phyloP scores from a whole-genome alignment of 129 eudicot genomes.

The Pulicaria dysenterica region DNA sequence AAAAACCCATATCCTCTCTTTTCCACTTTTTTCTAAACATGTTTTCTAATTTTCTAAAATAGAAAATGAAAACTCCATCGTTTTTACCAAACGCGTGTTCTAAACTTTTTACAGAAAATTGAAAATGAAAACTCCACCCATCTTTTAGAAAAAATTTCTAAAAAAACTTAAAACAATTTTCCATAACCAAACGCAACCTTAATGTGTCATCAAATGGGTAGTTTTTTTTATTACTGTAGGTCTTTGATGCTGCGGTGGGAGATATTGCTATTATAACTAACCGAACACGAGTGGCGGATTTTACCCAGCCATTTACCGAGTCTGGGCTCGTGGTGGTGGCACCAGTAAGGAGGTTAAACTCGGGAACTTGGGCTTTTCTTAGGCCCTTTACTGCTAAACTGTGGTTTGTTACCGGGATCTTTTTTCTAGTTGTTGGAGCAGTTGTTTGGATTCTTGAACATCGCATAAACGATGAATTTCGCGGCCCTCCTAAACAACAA shows the following conservation, averaged over 20 bases:
- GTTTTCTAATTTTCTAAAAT: too few relatives aligned
- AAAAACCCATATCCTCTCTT: too few relatives aligned
- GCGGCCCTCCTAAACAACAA: conserved; percentile 69
- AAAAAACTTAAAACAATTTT: too few relatives aligned
- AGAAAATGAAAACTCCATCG: too few relatives aligned
- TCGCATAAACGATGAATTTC: conserved; percentile 69
- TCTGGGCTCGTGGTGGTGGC: conserved; percentile 78
- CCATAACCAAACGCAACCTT: too few relatives aligned
- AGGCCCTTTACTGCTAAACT: conserved; percentile 53
- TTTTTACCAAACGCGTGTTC: too few relatives aligned
- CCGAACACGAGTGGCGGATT: conserved; percentile 62
- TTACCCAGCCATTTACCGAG: conserved; percentile 65
- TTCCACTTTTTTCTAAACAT: too few relatives aligned
- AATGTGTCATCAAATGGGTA: background rate
- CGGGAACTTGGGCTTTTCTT: conserved; percentile 59
- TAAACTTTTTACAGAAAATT: too few relatives aligned
- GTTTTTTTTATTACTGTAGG: conserved; percentile 30
- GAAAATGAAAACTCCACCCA: too few relatives aligned
- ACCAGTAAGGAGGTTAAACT: conserved; percentile 47
- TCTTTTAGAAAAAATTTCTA: too few relatives aligned
- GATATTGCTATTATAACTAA: conserved; percentile 60
- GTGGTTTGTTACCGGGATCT: conserved; percentile 58
- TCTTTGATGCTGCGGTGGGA: conserved; percentile 63
- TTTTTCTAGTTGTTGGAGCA: conserved; percentile 55
- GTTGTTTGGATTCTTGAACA: conserved; percentile 79